Conservation (phyloP, 192 early-diverging fungal species). For the Coemansia furcata region DNA sequence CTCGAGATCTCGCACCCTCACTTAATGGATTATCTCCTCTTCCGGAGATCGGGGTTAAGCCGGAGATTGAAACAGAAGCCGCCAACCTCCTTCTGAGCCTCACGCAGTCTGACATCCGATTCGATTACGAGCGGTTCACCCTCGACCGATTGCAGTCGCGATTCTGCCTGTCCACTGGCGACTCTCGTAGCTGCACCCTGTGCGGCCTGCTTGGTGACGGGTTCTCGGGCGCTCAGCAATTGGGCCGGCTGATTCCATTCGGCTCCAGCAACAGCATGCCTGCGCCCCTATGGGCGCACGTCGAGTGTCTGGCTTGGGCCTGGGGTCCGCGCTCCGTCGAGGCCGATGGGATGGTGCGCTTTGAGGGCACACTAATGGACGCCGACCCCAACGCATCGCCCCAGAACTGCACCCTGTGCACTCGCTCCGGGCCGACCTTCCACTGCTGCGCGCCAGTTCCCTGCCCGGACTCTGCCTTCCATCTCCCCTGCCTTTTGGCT, state of each 20-base stretch:
- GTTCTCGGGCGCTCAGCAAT: not conserved
- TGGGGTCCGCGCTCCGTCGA: slow-evolving; percentile 43
- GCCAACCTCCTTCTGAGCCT: slow-evolving; percentile 46
- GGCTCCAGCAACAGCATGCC: not conserved
- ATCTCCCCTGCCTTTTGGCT: slow-evolving; percentile 40
- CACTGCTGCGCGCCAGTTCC: slow-evolving; percentile 49
- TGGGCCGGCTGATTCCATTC: slow-evolving; percentile 38
- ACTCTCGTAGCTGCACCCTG: slow-evolving; percentile 29
- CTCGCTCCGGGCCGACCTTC: slow-evolving; percentile 30
- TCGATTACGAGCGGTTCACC: slow-evolving; percentile 31
- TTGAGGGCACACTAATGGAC: slow-evolving; percentile 30
- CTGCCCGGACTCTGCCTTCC: slow-evolving; percentile 37
- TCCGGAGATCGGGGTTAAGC: not conserved
- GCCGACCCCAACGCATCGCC: not conserved
- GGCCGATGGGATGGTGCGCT: slow-evolving; percentile 10
- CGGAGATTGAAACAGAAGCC: slow-evolving; percentile 19
- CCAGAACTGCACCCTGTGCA: slow-evolving; percentile 27
- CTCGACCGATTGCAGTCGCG: slow-evolving; percentile 25
- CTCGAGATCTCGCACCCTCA: too few species aligned
- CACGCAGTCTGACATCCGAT: slow-evolving; percentile 45
- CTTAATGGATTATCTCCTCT: not conserved
- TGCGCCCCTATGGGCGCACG: slow-evolving; percentile 30
- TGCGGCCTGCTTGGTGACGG: slow-evolving; percentile 45
- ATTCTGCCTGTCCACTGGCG: slow-evolving; percentile 11
- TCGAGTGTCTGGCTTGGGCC: slow-evolving; percentile 51